Conservation (phyloP, 1,284 basidiomycete genomes). For the Sanghuangporus baumii region DNA sequence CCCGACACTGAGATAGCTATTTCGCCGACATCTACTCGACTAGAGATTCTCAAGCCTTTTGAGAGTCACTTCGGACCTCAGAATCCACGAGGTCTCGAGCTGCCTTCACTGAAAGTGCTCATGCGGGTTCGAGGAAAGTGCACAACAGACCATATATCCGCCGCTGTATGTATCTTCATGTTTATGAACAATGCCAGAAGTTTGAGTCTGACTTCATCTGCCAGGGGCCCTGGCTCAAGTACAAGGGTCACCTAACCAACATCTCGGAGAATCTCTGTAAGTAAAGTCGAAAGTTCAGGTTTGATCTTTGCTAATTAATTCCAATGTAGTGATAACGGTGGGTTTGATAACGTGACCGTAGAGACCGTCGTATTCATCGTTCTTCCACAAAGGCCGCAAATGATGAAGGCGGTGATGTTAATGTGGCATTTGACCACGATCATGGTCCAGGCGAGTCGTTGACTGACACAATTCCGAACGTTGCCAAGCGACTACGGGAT, state of each 20-base stretch:
- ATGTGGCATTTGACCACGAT: constrained; percentile 79
- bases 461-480: constrained; percentile 80
- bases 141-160: constrained; percentile 97
- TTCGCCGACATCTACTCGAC: constrained; percentile 71
- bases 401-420: constrained; percentile 89
- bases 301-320: constrained; percentile 36
- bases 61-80: constrained; percentile 62
- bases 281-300: constrained; percentile 28
- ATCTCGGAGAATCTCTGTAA: constrained; percentile 92
- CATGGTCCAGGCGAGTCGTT: constrained; percentile 39
- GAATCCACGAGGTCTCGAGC: constrained; percentile 62
- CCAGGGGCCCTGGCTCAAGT: constrained; percentile 96
- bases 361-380: constrained; percentile 1
- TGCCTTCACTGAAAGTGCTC: constrained; percentile 78
- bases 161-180: constrained; percentile 52
- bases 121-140: constrained; percentile 95
- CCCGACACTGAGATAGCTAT: constrained; percentile 81
- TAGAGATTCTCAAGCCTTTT: constrained; percentile 90
- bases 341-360: background rate
- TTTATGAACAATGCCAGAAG: constrained; percentile 9
- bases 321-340: constrained; percentile 49
- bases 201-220: background rate
- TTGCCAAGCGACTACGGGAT: constrained; percentile 84
- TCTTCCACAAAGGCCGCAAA: constrained; percentile 62
- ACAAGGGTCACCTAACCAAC: constrained; percentile 94